These are phyloP conservation scores for Fusarium sp. DNA, from an alignment of 2,329 filamentous ascomycete genomes.

Conservation along the genomic window DNA sequence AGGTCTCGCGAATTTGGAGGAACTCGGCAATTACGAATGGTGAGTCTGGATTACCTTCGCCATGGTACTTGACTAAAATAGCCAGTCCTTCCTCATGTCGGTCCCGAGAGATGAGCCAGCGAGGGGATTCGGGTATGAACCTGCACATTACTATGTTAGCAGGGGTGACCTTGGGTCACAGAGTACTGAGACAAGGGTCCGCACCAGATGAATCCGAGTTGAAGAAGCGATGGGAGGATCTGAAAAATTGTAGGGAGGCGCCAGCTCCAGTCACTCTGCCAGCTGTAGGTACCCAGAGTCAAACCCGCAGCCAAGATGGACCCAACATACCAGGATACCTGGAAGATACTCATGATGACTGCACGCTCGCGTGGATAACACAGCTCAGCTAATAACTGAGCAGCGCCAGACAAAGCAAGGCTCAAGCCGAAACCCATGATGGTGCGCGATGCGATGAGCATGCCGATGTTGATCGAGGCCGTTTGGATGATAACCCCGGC, in stretches of 20 bases:
- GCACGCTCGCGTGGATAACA: conserved; percentile 18
- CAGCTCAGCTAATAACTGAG: conserved; percentile 17
- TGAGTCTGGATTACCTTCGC: conserved; percentile 26
- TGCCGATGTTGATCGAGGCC: conserved; percentile 29
- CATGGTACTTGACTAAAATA: conserved; percentile 40
- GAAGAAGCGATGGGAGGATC: conserved; percentile 46
- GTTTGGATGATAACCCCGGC: conserved; percentile 26
- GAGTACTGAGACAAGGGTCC: not conserved
- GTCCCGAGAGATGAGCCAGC: conserved; percentile 44
- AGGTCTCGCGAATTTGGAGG: conserved; percentile 33
- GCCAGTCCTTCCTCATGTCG: conserved; percentile 35
- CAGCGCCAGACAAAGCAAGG: conserved; percentile 23
- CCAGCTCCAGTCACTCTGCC: conserved; percentile 60
- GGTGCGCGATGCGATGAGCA: conserved; percentile 32
- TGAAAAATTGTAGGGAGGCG: conserved; percentile 65
- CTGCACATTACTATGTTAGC: conserved; percentile 1
- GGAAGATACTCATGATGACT: conserved; percentile 13
- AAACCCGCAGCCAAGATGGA: conserved; percentile 30
- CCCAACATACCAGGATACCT: conserved; percentile 23
- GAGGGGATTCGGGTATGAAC: conserved; percentile 39
- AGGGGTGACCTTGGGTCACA: not conserved
- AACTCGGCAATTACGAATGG: conserved; percentile 35
- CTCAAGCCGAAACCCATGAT: conserved; percentile 26
- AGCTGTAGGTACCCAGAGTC: conserved; percentile 59
- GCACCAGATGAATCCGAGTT: conserved; percentile 29